Conservation (phyloP, 2,329 filamentous ascomycete species). For the Tolypocladium tundrense region DNA sequence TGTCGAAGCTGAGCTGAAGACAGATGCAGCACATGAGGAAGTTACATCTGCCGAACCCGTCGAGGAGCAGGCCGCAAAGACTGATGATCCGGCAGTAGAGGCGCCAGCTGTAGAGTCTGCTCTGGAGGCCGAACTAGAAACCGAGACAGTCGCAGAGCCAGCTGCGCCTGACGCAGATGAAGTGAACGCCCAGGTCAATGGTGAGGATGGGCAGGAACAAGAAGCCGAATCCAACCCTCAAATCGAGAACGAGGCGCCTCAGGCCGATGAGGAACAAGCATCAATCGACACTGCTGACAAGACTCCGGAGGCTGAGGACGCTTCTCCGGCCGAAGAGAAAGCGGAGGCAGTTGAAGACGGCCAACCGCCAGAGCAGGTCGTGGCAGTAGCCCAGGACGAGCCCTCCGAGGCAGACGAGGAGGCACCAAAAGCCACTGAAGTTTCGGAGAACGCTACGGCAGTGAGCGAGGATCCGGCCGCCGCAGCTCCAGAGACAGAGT, state of each 20-base stretch:
- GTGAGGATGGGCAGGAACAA: not conserved
- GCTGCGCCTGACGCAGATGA: not conserved
- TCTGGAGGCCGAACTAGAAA: not conserved
- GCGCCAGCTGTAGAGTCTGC: not conserved
- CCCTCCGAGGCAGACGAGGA: not conserved
- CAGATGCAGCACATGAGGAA: not conserved
- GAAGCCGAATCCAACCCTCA: not conserved
- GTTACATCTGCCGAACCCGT: not conserved
- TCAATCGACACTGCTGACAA: not conserved
- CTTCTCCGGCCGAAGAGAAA: not conserved
- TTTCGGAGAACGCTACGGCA: not conserved
- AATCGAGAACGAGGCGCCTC: constrained; percentile 1
- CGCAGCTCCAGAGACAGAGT: constrained; percentile 1
- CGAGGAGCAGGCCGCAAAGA: not conserved
- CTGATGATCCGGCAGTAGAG: not conserved
- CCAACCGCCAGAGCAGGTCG: not conserved
- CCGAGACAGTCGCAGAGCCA: constrained; percentile 1
- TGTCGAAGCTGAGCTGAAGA: not conserved
- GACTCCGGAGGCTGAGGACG: not conserved
- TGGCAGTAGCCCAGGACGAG: not conserved
- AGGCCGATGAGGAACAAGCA: not conserved
- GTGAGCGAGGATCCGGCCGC: not conserved
- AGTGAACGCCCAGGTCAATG: not conserved
- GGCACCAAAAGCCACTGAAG: not conserved
- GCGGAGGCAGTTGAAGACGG: not conserved